A percentile compares a stretch with the other conserved stretches of the same genome.
Evolutionary conservation across 2,329 filamentous ascomycete species (phyloP).

Genomic region (Tothia fuscella): DNA sequence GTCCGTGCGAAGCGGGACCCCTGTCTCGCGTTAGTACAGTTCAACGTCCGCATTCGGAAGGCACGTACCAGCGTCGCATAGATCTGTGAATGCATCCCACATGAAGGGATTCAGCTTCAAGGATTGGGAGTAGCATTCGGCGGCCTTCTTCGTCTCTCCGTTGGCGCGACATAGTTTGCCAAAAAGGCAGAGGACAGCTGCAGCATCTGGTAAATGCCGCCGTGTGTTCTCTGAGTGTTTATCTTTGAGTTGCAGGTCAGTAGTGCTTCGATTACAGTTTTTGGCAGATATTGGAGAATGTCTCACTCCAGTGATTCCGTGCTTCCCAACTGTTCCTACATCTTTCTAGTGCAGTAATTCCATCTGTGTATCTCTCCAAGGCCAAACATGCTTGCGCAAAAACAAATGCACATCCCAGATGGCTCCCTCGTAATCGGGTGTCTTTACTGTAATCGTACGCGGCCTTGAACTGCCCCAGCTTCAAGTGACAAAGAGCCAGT

Average conservation of each 20-base stretch:
- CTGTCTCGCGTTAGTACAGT: conserved; percentile 28
- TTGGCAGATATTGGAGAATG: background rate
- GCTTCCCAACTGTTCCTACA: conserved; percentile 62
- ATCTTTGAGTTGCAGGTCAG: conserved; percentile 29
- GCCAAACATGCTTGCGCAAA: conserved; percentile 82
- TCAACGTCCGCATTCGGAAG: background rate
- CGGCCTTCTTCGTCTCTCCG: conserved; percentile 68
- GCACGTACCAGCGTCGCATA: conserved; percentile 61
- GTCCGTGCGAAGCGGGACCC: conserved; percentile 64
- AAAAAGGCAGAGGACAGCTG: conserved; percentile 70
- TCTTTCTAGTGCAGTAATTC: conserved; percentile 73
- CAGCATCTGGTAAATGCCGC: conserved; percentile 67
- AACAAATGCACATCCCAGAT: conserved; percentile 80
- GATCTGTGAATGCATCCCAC: conserved; percentile 88
- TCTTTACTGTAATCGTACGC: conserved; percentile 74
- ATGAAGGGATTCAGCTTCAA: conserved; percentile 88
- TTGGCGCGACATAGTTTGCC: conserved; percentile 79
- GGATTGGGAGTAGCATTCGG: conserved; percentile 76
- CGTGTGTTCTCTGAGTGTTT: conserved; percentile 66
- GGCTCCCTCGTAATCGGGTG: conserved; percentile 41
- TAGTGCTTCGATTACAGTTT: too few species aligned
- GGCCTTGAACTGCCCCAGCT: conserved; percentile 69
- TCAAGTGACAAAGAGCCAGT: conserved; percentile 71
- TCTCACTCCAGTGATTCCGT: conserved; percentile 65
- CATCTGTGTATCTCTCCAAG: conserved; percentile 68